phyloP scores from a whole-genome alignment of 345 rosid genomes.

The Capsella bursapastoris region DNA sequence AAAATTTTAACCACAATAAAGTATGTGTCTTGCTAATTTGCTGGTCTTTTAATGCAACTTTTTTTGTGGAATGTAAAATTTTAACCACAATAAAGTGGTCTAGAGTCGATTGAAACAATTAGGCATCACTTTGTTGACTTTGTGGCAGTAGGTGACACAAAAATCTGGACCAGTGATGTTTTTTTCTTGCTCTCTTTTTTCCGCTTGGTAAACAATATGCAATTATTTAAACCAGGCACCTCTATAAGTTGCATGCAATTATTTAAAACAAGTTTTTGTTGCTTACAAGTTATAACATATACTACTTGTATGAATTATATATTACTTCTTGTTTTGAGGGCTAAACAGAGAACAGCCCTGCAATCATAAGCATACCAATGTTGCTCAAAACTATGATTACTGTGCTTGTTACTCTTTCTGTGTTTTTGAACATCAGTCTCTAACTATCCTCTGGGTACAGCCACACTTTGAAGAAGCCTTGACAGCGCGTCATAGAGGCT shows the following conservation, averaged over 20 bases:
- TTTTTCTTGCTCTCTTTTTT: not conserved
- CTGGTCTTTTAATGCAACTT: constrained; percentile 1
- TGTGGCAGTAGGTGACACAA: not conserved
- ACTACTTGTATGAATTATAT: constrained; percentile 10
- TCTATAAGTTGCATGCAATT: constrained; percentile 3
- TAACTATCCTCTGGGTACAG: constrained; percentile 51
- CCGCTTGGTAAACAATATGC: not conserved
- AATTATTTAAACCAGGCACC: not conserved
- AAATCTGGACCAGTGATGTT: constrained; percentile 9
- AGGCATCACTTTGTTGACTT: constrained; percentile 3
- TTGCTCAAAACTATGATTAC: constrained; percentile 15
- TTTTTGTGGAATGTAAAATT: not conserved
- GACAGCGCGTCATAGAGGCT: constrained; percentile 76
- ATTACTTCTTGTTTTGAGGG: not conserved
- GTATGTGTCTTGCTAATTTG: constrained; percentile 18
- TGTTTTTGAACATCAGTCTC: constrained; percentile 5
- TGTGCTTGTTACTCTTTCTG: not conserved
- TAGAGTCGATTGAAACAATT: constrained; percentile 1
- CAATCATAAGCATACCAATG: constrained; percentile 12
- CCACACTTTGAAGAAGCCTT: constrained; percentile 94
- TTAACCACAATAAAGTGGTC: constrained; percentile 14
- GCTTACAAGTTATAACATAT: not conserved
- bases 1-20: not conserved
- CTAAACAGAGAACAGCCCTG: constrained; percentile 10
- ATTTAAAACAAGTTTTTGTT: constrained; percentile 8